Base-by-base conservation (phyloP, 2,329 filamentous ascomycete species). In the Colletotrichum lindemuthianum region DNA sequence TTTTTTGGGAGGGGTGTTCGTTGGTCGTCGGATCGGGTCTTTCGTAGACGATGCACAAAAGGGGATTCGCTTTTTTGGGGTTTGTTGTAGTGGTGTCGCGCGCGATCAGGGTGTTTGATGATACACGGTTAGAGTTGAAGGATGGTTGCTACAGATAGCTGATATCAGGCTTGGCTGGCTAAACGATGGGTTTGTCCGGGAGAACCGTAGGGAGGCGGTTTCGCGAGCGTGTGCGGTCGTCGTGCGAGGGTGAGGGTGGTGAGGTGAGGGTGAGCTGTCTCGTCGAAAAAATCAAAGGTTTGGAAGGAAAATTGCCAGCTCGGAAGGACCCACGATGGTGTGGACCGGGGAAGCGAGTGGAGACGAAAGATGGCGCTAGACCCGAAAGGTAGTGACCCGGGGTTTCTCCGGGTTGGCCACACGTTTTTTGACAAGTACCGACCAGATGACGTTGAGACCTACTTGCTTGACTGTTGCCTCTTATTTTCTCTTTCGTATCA, bases 251-350 rank as follows among this genome's bases (percentile, higher is more conserved):
- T 59, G 64, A 60, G 58, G 56, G 47, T 59, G 64, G 65, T 64
- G 65, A 67, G 64, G 65, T 64, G 65, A 67, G 60, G 57, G 52
- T 61, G 63, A 67, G 65, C 65, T 67, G 63, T 56, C 57, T 60
- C 58, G 65, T 67, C 60, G 66, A 68, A 68, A 68, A 68, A 68
- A 67, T 65, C 56, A 60, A 67, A 67, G 66, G 66, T 63, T 61
- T 64, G 64, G 67, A 63, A 66, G 66, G 66, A 68, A 68, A 68
- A 68, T 68, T 68, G 66, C 64, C 66, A 68, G 66, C 65, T 68
- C 52, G 60, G 65, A 59, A 54, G 34, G 63, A 64, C 53, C 63
- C 63, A 66, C 63, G 63, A 66, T 63, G 63, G 59, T 66, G 63
- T 59, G 63, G 59, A 66, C 63, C 60, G 59, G 63, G 53, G 63